Evolutionary conservation across 371 early-diverging fungal genomes (phyloP).

Genomic region (Actinomortierella ambigua): DNA sequence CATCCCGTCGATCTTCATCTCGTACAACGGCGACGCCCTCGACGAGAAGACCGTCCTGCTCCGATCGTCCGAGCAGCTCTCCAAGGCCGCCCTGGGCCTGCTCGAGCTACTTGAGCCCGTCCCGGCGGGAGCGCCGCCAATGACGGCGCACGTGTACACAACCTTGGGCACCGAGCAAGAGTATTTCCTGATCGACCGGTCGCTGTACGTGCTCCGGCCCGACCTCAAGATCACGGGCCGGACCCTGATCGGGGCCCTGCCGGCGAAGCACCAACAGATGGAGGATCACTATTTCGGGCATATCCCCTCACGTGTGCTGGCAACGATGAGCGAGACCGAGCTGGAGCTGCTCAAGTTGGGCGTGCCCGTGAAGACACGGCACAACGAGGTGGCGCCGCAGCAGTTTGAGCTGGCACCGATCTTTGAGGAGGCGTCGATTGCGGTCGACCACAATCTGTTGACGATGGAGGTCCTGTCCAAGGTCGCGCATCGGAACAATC

Average conservation of each 20-base stretch:
- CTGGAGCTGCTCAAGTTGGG: constrained; percentile 91
- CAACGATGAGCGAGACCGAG: constrained; percentile 90
- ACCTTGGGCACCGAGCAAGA: constrained; percentile 98
- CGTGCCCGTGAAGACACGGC: constrained; percentile 98
- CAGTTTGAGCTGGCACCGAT: constrained; percentile 98
- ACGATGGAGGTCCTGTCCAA: constrained; percentile 95
- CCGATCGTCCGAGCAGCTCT: constrained; percentile 85
- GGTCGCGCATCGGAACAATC: constrained; percentile 95
- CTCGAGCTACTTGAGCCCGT: constrained; percentile 71
- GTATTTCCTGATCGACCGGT: constrained; percentile 95
- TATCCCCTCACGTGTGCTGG: constrained; percentile 92
- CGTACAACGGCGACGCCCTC: constrained; percentile 97
- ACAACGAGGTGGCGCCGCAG: constrained; percentile 98
- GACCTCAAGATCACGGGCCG: constrained; percentile 96
- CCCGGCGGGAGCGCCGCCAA: constrained; percentile 57
- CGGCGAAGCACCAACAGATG: constrained; percentile 96
- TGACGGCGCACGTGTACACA: constrained; percentile 79
- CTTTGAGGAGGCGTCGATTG: constrained; percentile 92
- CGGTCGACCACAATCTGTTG: constrained; percentile 97
- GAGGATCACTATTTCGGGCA: constrained; percentile 99
- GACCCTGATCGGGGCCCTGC: constrained; percentile 89
- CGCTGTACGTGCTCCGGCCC: constrained; percentile 86
- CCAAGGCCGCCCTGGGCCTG: constrained; percentile 78
- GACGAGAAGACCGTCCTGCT: constrained; percentile 97
- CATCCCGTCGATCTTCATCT: constrained; percentile 96